A percentile compares a stretch with the other conserved stretches of the same genome.
Evolutionary conservation across 1,284 basidiomycete species (phyloP).

Genomic region (Gomphus bonarii): DNA sequence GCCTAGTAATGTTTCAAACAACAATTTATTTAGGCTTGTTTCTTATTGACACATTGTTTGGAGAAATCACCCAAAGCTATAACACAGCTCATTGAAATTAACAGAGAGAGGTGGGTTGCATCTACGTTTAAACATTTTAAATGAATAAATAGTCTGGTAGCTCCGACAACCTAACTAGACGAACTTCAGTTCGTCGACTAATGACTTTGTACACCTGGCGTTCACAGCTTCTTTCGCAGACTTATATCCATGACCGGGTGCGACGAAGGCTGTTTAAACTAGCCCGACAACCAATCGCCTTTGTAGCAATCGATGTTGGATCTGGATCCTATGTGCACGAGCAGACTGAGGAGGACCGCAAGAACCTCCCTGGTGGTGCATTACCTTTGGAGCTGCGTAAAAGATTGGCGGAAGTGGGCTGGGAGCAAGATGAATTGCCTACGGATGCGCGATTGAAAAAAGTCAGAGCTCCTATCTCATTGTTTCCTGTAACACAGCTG

Average conservation of each 20-base stretch:
- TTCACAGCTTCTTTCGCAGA: conserved; percentile 52
- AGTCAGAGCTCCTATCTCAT: conserved; percentile 51
- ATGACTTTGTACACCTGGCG: conserved; percentile 50
- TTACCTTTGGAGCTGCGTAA: conserved; percentile 53
- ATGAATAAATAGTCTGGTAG: conserved; percentile 22
- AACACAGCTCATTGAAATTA: conserved; percentile 38
- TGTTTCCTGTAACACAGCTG: conserved; percentile 45
- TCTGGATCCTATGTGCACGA: conserved; percentile 42
- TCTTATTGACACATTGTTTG: conserved; percentile 60
- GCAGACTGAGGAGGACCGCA: conserved; percentile 39
- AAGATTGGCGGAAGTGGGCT: conserved; percentile 59
- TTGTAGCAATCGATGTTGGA: conserved; percentile 63
- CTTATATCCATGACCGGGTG: conserved; percentile 44
- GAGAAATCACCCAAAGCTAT: conserved; percentile 46
- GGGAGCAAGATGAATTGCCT: conserved; percentile 46
- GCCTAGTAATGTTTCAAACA: neutral
- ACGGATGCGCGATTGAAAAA: conserved; percentile 46
- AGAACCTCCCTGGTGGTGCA: conserved; percentile 30
- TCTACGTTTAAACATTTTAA: neutral
- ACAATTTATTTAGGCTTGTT: conserved; percentile 39
- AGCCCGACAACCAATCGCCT: conserved; percentile 51
- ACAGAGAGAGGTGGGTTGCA: conserved; percentile 40
- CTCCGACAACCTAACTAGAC: conserved; percentile 33
- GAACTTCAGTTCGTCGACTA: conserved; percentile 41
- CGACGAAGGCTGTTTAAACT: conserved; percentile 56